These are phyloP conservation scores for Rhizopogon vulgaris DNA, from an alignment of 768 basidiomycete species.

Conservation along the genomic window DNA sequence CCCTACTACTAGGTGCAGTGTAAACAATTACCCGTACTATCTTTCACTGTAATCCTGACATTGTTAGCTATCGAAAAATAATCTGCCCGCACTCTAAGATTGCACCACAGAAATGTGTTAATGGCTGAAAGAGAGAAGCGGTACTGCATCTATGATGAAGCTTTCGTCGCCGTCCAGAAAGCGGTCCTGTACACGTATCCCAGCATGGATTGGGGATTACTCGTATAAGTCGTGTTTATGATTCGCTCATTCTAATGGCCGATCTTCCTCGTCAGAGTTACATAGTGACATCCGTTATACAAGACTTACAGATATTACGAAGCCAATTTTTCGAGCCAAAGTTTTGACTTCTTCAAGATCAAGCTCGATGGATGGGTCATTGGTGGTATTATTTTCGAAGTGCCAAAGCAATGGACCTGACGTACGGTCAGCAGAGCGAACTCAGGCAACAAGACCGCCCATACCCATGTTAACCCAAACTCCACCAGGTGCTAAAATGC, in stretches of 20 bases:
- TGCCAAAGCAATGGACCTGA: slow-evolving; percentile 94
- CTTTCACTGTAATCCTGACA: too few relatives aligned
- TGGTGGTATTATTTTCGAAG: slow-evolving; percentile 81
- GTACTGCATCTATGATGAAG: background rate
- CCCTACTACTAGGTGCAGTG: too few relatives aligned
- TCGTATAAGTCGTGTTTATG: slow-evolving; percentile 83
- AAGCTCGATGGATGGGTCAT: slow-evolving; percentile 82
- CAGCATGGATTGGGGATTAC: slow-evolving; percentile 75
- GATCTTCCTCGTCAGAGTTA: background rate
- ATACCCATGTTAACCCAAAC: slow-evolving; percentile 87
- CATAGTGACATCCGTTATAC: background rate
- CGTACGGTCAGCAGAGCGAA: background rate
- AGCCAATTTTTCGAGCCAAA: slow-evolving; percentile 69
- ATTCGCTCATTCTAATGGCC: slow-evolving; percentile 64
- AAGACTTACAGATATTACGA: slow-evolving; percentile 68
- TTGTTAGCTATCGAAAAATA: too few relatives aligned
- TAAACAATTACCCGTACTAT: too few relatives aligned
- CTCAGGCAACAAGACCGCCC: slow-evolving; percentile 7
- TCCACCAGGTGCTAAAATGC: slow-evolving; percentile 77
- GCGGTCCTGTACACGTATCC: slow-evolving; percentile 78
- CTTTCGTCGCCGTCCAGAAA: slow-evolving; percentile 75
- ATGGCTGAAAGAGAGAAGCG: background rate
- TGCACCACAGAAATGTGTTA: background rate
- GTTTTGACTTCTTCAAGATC: slow-evolving; percentile 84
- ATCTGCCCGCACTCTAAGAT: too few relatives aligned